Conservation (phyloP, 176 grass and related monocot genomes). For the Cocos nucifera region DNA sequence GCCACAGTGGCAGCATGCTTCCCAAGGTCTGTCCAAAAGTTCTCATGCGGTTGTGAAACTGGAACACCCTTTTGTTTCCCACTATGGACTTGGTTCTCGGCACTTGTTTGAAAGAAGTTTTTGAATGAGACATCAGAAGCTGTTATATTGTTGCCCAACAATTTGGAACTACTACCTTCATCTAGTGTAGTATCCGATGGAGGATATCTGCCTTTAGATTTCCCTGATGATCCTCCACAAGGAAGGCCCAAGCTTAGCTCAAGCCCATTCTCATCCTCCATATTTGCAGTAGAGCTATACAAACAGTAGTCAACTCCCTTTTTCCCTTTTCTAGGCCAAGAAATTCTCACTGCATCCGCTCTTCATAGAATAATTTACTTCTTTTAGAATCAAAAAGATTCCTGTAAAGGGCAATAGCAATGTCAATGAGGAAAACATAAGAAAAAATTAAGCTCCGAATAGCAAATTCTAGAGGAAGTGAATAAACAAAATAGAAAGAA, state of each 20-base stretch:
- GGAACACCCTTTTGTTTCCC: constrained; percentile 49
- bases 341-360: too few species aligned
- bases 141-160: constrained; percentile 8
- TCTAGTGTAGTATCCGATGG: constrained; percentile 40
- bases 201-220: constrained; percentile 42
- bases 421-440: too few species aligned
- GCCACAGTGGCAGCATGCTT: constrained; percentile 14
- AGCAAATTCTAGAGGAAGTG: too few species aligned
- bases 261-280: constrained; percentile 86
- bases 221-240: constrained; percentile 55
- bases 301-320: too few species aligned
- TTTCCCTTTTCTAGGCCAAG: too few species aligned
- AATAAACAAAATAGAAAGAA: too few species aligned
- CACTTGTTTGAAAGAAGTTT: constrained; percentile 38
- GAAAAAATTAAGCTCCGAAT: too few species aligned
- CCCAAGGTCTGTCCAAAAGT: constrained; percentile 49
- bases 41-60: constrained; percentile 25
- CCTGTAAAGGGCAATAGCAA: too few species aligned
- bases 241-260: constrained; percentile 89
- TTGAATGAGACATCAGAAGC: constrained; percentile 50
- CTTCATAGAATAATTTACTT: too few species aligned
- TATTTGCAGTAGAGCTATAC: constrained; percentile 3
- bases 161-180: constrained; percentile 64
- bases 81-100: constrained; percentile 42
- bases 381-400: too few species aligned